Evolutionary conservation across 2,329 filamentous ascomycete genomes (phyloP), one percentile per base, ranked within the genome.

Genomic region (Pseudogymnoascus sp.): DNA sequence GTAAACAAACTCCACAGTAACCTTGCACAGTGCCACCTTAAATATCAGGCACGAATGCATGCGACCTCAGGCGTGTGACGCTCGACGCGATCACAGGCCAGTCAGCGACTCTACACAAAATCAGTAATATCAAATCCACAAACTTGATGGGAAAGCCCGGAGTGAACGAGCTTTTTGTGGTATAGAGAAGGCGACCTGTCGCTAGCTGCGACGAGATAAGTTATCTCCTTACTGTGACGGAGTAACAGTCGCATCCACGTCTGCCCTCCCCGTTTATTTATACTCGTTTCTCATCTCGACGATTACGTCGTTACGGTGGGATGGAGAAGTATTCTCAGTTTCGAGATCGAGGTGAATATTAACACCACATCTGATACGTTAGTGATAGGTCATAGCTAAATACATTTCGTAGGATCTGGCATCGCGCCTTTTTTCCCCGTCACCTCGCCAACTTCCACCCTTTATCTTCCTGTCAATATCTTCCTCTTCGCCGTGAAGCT

Each of bases 371-470:
- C n/a, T 62, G 21, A 63, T 14, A 35, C 55, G 65, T 37, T 60
- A 31, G 35, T 60, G 61, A 65, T 71, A 64, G 70, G 29, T 59
- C 37, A 64, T 38, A 64, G 64, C 69, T 74, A 66, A 71, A 66
- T 35, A 37, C 58, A 31, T 21, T 65, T 62, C 58, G 63, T 69
- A 97, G 93, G 92, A 68, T 96, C 94, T 68, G 93, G 94, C 70
- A 95, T 99, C 74, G 91, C 94, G 67, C 94, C 94, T 63, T 99
- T 99, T 78, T 87, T 97, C 65, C 92, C 94, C 14, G 83, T 92
- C 62, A 82, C 86, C 16, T 83, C 88, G 6, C 83, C 86, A 58
- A 78, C 85, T 23, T 82, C 87, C 10, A 76, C 83, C 63, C 73
- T 90, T 64, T 84, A 85, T 67, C 80, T 85, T 14, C 78, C 90